These are phyloP conservation scores for Fusarium bulbicola DNA, from an alignment of 2,329 filamentous ascomycete genomes.

Conservation along the genomic window DNA sequence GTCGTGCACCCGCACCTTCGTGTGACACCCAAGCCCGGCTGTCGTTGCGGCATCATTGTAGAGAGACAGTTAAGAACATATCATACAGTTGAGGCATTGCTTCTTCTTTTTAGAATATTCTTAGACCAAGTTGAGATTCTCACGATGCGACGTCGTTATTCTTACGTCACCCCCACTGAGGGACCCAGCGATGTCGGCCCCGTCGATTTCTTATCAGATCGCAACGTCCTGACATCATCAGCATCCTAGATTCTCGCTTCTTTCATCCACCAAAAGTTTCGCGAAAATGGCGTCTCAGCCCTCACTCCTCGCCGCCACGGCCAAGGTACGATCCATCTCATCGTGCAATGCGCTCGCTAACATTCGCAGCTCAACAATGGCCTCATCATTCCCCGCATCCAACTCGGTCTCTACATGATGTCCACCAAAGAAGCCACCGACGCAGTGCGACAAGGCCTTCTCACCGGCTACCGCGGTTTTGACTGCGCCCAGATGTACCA, in stretches of 20 bases:
- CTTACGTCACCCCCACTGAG: constrained; percentile 12
- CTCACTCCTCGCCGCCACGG: constrained; percentile 35
- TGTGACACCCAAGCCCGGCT: neutral
- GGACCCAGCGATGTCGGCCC: constrained; percentile 17
- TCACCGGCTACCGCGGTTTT: constrained; percentile 61
- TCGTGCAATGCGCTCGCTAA: neutral
- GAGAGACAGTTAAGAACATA: too few relatives aligned
- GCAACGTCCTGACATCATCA: constrained; percentile 6
- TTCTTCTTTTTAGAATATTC: neutral
- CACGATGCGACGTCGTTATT: neutral
- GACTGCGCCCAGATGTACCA: constrained; percentile 66
- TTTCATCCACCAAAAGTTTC: neutral
- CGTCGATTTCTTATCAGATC: constrained; percentile 12
- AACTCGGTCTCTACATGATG: constrained; percentile 79
- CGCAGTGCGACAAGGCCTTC: constrained; percentile 66
- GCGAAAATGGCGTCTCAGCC: constrained; percentile 31
- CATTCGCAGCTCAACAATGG: constrained; percentile 67
- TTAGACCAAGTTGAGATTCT: fast-evolving
- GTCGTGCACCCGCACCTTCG: neutral
- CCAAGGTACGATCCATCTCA: constrained; percentile 19
- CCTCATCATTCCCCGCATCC: constrained; percentile 73
- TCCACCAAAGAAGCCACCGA: constrained; percentile 66
- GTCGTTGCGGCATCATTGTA: neutral
- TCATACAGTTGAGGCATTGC: neutral
- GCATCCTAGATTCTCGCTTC: neutral